Percentiles rank a stretch among this genome's conserved stretches.
phyloP scores from a whole-genome alignment of 352 stramenopile species.

The Aphanomyces astaci region DNA sequence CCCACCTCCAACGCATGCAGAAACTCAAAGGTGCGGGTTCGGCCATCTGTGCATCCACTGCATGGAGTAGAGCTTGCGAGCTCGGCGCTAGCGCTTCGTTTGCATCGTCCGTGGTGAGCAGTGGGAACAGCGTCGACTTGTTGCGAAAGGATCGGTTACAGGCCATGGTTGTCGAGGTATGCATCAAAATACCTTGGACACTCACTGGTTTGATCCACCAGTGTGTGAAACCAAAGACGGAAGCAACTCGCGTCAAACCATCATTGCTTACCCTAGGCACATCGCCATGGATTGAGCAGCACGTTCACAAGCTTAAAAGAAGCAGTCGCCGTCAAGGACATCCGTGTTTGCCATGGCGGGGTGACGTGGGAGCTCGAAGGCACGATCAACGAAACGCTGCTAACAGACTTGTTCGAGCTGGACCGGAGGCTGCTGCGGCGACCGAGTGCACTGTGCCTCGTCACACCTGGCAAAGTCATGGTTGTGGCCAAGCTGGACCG shows the following conservation, averaged over 20 bases:
- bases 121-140: background rate
- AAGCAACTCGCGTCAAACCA: no score
- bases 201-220: no score
- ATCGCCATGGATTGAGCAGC: background rate
- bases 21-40: no score
- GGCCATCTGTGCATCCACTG: no score
- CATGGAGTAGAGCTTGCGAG: background rate
- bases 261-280: background rate
- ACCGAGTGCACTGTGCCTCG: background rate
- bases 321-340: background rate
- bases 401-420: background rate
- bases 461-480: background rate
- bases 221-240: no score
- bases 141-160: background rate
- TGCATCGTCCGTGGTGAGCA: background rate
- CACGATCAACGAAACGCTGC: background rate
- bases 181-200: no score
- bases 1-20: no score
- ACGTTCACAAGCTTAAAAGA: background rate
- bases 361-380: background rate
- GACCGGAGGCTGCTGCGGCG: background rate
- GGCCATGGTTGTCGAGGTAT: constrained; percentile 9
- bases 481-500: background rate
- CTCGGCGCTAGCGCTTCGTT: background rate
- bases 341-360: background rate